These are phyloP conservation scores for Aristolochia fimbriata DNA, from an alignment of 164 flowering plant species.

Conservation along the genomic window DNA sequence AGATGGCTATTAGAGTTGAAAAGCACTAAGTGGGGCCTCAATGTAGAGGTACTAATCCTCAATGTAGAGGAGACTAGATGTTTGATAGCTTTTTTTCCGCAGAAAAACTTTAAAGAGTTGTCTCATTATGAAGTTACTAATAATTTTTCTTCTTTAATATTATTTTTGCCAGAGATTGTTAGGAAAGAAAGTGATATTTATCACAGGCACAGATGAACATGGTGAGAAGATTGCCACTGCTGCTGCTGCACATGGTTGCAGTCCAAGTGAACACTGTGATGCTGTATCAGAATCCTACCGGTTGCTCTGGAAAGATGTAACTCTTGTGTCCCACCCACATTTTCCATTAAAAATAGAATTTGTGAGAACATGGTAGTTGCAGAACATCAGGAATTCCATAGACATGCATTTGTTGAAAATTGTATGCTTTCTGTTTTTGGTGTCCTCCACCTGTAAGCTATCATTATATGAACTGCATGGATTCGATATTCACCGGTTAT, in stretches of 20 bases:
- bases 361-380: too few relatives aligned
- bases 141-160: conserved; percentile 1
- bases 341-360: background rate
- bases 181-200: conserved; percentile 75
- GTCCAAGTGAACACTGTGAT: conserved; percentile 77
- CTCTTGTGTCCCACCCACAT: background rate
- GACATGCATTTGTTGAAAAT: too few relatives aligned
- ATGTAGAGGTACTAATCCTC: too few relatives aligned
- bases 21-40: too few relatives aligned
- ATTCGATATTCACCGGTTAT: too few relatives aligned
- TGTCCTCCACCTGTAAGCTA: too few relatives aligned
- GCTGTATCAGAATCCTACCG: conserved; percentile 65
- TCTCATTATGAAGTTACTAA: background rate
- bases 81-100: background rate
- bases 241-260: conserved; percentile 62
- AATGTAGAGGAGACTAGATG: too few relatives aligned
- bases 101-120: background rate
- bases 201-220: conserved; percentile 97
- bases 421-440: too few relatives aligned
- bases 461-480: too few relatives aligned
- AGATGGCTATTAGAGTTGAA: too few relatives aligned
- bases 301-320: conserved; percentile 78
- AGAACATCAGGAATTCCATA: too few relatives aligned
- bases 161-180: conserved; percentile 52
- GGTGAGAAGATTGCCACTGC: conserved; percentile 96